A percentile compares a stretch with the other conserved stretches of the same genome.
These are phyloP conservation scores for Myxozyma mucilagina DNA, from an alignment of 805 yeast species.

Conservation along the genomic window DNA sequence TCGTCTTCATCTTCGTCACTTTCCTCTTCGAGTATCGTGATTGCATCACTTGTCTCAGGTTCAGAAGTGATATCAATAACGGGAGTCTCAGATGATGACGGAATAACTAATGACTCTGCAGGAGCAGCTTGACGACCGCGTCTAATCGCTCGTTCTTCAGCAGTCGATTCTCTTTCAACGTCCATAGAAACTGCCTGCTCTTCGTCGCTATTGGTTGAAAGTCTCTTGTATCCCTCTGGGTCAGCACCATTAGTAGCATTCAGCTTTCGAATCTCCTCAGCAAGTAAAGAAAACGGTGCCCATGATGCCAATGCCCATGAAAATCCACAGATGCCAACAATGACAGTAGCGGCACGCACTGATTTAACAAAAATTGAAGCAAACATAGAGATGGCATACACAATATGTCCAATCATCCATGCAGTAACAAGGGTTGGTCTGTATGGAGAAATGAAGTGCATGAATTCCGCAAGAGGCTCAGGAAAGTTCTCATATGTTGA, in stretches of 20 bases:
- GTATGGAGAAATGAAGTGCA: slow-evolving; percentile 22
- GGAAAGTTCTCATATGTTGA: slow-evolving; percentile 22
- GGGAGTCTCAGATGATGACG: neutral
- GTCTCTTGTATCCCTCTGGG: slow-evolving; percentile 5
- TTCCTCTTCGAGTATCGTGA: neutral
- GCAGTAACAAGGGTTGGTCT: slow-evolving; percentile 30
- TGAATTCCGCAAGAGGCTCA: slow-evolving; percentile 12
- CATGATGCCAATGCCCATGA: slow-evolving; percentile 32
- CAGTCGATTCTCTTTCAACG: slow-evolving; percentile 8
- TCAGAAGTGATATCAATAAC: neutral
- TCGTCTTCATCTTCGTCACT: slow-evolving; percentile 16
- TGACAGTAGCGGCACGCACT: slow-evolving; percentile 24
- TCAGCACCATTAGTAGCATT: neutral
- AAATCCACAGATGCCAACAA: slow-evolving; percentile 30
- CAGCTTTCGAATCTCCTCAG: slow-evolving; percentile 29
- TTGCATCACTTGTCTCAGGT: neutral
- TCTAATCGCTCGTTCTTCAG: neutral
- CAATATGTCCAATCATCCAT: slow-evolving; percentile 24
- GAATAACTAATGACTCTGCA: neutral
- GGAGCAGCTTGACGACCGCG: slow-evolving; percentile 16
- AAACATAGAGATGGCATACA: slow-evolving; percentile 30
- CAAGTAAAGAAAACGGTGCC: slow-evolving; percentile 31
- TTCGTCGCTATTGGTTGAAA: slow-evolving; percentile 1
- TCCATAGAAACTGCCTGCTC: neutral
- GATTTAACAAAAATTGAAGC: slow-evolving; percentile 25